phyloP scores from a whole-genome alignment of 139 green algal species.

The Gonium pectorale region DNA sequence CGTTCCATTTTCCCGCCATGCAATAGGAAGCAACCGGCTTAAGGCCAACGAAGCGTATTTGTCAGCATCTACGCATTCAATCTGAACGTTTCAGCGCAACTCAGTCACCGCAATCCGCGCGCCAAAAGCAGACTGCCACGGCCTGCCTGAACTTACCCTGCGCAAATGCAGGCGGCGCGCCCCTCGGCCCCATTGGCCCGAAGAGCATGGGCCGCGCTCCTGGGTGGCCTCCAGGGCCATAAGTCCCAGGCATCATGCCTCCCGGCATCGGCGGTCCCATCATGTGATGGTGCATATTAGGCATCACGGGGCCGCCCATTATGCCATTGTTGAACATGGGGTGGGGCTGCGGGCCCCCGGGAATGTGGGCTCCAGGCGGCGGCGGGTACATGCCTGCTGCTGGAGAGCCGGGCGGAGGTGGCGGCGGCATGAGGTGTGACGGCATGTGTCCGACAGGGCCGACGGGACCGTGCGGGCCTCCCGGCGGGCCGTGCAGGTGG shows the following conservation, averaged over 20 bases:
- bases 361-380: background rate
- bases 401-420: background rate
- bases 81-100: too few species aligned
- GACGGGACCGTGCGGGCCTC: too few species aligned
- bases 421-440: background rate
- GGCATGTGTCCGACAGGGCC: background rate
- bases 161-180: too few species aligned
- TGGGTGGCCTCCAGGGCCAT: background rate
- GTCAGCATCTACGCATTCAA: too few species aligned
- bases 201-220: too few species aligned
- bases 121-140: too few species aligned
- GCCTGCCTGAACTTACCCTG: too few species aligned
- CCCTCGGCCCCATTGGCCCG: too few species aligned
- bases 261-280: background rate
- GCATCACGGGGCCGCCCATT: background rate
- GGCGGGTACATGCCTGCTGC: constrained; percentile 10
- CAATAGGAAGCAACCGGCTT: too few species aligned
- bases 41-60: too few species aligned
- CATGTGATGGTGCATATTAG: background rate
- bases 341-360: background rate
- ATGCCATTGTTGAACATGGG: constrained; percentile 12
- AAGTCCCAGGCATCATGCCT: background rate
- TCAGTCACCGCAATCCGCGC: too few species aligned
- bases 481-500: background rate
- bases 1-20: too few species aligned